These are phyloP conservation scores for Colletotrichum sidae DNA, from an alignment of 2,329 filamentous ascomycete genomes.

Conservation along the genomic window DNA sequence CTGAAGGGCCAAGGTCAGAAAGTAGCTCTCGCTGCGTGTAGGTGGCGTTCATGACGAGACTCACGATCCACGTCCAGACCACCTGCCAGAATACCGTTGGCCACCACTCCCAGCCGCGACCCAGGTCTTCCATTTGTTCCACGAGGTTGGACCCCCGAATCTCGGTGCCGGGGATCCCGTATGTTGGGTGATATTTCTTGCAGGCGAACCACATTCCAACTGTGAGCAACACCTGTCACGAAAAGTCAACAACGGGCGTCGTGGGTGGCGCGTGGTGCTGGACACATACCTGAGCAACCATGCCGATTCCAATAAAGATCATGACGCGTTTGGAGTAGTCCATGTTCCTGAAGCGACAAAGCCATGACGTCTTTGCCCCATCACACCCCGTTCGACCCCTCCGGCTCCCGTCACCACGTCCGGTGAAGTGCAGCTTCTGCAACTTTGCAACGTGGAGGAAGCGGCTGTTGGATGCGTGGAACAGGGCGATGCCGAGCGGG, in stretches of 20 bases:
- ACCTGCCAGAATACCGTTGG: constrained; percentile 67
- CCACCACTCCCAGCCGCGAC: constrained; percentile 70
- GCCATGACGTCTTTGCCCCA: constrained; percentile 45
- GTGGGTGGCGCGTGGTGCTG: background rate
- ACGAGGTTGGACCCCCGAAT: constrained; percentile 47
- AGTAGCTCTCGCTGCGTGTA: no score
- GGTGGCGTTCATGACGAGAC: constrained; percentile 25
- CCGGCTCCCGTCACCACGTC: background rate
- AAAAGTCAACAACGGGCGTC: background rate
- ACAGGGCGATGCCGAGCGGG: constrained; percentile 68
- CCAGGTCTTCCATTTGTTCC: constrained; percentile 55
- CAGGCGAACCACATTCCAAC: constrained; percentile 67
- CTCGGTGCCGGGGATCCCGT: constrained; percentile 54
- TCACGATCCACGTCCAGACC: constrained; percentile 63
- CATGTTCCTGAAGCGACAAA: constrained; percentile 50
- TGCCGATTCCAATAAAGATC: constrained; percentile 58
- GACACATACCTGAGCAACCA: constrained; percentile 60
- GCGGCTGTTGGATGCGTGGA: constrained; percentile 66
- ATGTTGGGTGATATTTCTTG: constrained; percentile 67
- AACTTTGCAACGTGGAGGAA: constrained; percentile 62
- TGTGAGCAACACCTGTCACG: constrained; percentile 60
- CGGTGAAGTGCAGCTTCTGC: constrained; percentile 50
- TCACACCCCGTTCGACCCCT: constrained; percentile 40
- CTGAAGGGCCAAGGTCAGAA: constrained; percentile 33
- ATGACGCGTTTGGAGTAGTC: constrained; percentile 54